Percentiles rank a stretch among this genome's conserved stretches.
phyloP scores from a whole-genome alignment of 2,329 filamentous ascomycete species.

The Aspergillus tanneri region DNA sequence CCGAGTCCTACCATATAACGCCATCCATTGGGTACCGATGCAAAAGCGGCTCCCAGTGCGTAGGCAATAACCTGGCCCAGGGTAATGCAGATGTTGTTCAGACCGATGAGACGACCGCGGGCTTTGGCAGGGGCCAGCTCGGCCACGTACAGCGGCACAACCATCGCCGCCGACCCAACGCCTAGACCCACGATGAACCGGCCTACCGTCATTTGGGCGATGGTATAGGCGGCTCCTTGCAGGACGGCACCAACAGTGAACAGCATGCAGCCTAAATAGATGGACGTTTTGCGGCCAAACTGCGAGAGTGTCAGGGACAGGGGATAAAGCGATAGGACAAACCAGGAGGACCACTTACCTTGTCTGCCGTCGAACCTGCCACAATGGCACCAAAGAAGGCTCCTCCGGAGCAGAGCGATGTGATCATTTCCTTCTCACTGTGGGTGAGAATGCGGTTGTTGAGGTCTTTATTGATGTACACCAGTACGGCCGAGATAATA shows the following conservation, averaged over 20 bases:
- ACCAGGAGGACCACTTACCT: constrained; percentile 24
- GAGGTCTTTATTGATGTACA: constrained; percentile 37
- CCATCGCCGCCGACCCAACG: constrained; percentile 51
- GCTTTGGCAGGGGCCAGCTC: constrained; percentile 53
- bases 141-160: constrained; percentile 49
- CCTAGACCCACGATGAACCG: constrained; percentile 52
- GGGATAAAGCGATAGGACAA: background rate
- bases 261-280: constrained; percentile 44
- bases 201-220: constrained; percentile 48
- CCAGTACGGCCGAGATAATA: constrained; percentile 48
- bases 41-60: constrained; percentile 44
- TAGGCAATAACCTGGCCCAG: constrained; percentile 46
- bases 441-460: constrained; percentile 39
- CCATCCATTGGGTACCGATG: constrained; percentile 47
- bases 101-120: constrained; percentile 39
- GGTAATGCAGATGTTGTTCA: constrained; percentile 51
- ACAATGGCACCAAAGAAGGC: constrained; percentile 48
- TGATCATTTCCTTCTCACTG: constrained; percentile 53
- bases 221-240: constrained; percentile 37
- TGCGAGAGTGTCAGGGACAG: constrained; percentile 29
- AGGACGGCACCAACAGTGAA: constrained; percentile 43
- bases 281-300: constrained; percentile 42
- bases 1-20: constrained; percentile 53
- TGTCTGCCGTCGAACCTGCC: constrained; percentile 39
- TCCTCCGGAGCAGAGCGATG: constrained; percentile 52